Evolutionary conservation across 805 yeast species (phyloP).

Genomic region (Wickerhamomyces chaumierensis): DNA sequence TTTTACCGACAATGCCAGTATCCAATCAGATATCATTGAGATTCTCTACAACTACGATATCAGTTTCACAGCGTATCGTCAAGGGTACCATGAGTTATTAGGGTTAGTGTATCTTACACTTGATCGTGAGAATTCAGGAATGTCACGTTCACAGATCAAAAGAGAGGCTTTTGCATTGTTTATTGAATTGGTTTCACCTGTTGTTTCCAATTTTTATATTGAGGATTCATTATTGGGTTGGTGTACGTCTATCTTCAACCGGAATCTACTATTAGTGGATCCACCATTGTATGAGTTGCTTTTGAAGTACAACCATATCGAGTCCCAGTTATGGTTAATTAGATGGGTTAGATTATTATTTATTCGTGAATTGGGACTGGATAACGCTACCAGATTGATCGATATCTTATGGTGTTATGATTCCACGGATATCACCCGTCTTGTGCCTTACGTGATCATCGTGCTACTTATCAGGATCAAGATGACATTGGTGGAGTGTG

Average conservation of each 20-base stretch:
- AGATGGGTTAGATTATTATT: slow-evolving; percentile 35
- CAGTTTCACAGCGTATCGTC: slow-evolving; percentile 26
- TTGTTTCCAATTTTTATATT: slow-evolving; percentile 32
- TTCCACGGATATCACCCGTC: slow-evolving; percentile 19
- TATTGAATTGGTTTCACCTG: slow-evolving; percentile 30
- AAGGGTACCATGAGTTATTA: slow-evolving; percentile 41
- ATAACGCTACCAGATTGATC: slow-evolving; percentile 26
- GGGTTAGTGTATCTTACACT: slow-evolving; percentile 34
- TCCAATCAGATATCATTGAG: slow-evolving; percentile 12
- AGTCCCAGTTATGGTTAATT: slow-evolving; percentile 41
- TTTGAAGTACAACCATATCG: slow-evolving; percentile 30
- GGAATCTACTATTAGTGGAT: slow-evolving; percentile 32
- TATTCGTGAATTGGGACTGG: slow-evolving; percentile 32
- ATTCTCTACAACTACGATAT: slow-evolving; percentile 16
- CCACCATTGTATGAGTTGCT: slow-evolving; percentile 34
- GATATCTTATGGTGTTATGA: slow-evolving; percentile 28
- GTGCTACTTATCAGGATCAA: slow-evolving; percentile 32
- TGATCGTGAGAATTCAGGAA: slow-evolving; percentile 21
- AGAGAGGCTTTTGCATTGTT: slow-evolving; percentile 33
- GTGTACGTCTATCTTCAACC: slow-evolving; percentile 31
- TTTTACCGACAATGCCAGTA: slow-evolving; percentile 7
- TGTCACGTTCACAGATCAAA: slow-evolving; percentile 5
- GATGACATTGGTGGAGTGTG: slow-evolving; percentile 28
- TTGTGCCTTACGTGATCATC: slow-evolving; percentile 29
- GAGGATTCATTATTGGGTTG: slow-evolving; percentile 31